These are phyloP conservation scores for Capsicum rhomboideum DNA, from an alignment of 257 asterid genomes.

Conservation along the genomic window DNA sequence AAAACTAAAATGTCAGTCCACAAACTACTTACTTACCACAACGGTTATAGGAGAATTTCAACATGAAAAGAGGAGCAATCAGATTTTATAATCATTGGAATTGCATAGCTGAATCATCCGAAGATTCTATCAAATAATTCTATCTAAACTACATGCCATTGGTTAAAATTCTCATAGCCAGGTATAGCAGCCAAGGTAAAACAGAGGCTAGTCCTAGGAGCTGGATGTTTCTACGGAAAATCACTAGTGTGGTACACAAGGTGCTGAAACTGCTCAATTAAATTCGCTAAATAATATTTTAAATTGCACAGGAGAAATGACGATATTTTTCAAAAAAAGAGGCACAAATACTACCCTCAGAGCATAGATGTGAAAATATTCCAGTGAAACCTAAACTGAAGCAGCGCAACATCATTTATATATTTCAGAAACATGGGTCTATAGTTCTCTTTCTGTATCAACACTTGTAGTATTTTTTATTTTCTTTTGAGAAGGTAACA, in stretches of 20 bases:
- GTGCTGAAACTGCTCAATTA: not conserved
- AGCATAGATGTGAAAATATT: not conserved
- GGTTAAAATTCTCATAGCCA: not conserved
- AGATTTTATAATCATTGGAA: not conserved
- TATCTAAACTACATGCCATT: not conserved
- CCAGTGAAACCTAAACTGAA: not conserved
- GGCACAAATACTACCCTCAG: not conserved
- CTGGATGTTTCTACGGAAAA: not conserved
- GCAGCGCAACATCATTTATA: not conserved
- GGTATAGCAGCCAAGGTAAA: not conserved
- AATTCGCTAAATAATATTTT: not conserved
- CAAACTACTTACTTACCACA: not conserved
- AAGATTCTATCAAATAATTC: not conserved
- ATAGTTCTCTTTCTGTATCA: not conserved
- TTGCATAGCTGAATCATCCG: not conserved
- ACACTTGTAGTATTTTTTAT: not conserved
- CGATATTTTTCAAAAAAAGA: not conserved
- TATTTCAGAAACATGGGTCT: not conserved
- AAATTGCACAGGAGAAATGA: not conserved
- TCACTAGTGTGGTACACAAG: not conserved
- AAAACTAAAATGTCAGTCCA: constrained; percentile 6
- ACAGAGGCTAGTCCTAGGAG: not conserved
- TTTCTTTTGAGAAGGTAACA: not conserved
- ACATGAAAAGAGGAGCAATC: constrained; percentile 1
- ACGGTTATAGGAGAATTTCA: not conserved